Conservation (phyloP, 345 rosid species). For the Aurinia saxatilis region DNA sequence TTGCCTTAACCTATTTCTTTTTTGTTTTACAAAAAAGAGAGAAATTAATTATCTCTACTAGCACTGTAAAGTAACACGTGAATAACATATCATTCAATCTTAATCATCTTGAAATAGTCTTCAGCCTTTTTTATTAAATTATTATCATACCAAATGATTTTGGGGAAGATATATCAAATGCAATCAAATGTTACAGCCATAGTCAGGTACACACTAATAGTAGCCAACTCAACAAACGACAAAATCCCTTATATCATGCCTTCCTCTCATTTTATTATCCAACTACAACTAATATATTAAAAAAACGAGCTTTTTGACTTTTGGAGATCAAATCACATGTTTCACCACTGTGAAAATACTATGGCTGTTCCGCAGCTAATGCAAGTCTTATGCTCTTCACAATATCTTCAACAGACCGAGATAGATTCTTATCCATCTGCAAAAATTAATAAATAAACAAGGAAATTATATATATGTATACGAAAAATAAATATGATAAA, state of each 20-base stretch:
- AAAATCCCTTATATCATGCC: neutral
- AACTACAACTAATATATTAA: neutral
- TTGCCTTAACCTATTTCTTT: too few relatives aligned
- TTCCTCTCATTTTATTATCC: neutral
- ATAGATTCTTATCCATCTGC: slow-evolving; percentile 23
- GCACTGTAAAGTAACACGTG: too few relatives aligned
- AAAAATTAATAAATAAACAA: neutral
- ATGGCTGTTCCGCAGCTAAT: slow-evolving; percentile 13
- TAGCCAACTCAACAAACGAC: slow-evolving; percentile 8
- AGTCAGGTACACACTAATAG: neutral
- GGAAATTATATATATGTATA: neutral
- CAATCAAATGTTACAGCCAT: too few relatives aligned
- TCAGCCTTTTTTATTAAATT: too few relatives aligned
- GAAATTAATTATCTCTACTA: too few relatives aligned
- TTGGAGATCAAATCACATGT: neutral
- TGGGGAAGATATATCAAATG: too few relatives aligned
- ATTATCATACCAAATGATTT: too few relatives aligned
- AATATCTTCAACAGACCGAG: slow-evolving; percentile 23
- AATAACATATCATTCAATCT: too few relatives aligned
- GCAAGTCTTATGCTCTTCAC: slow-evolving; percentile 28
- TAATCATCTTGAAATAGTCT: too few relatives aligned
- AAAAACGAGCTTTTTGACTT: neutral
- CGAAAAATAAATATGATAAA: neutral
- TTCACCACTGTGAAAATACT: neutral
- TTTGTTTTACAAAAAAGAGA: too few relatives aligned